Evolutionary conservation across 1,139 yeast genomes (phyloP).

Genomic region (Diutina scorzettiae): DNA sequence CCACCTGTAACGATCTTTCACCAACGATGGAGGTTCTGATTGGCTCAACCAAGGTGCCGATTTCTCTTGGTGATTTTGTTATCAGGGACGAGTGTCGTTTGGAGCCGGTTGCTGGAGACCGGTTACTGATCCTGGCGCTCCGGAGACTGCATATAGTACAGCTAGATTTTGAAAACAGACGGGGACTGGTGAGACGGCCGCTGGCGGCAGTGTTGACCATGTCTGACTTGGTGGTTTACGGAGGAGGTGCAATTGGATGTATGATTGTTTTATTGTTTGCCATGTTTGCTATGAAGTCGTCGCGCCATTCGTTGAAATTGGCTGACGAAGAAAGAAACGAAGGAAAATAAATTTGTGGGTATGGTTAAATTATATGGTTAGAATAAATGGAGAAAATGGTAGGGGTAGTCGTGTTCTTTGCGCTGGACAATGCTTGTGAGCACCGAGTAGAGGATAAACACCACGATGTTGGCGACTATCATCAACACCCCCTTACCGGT

Average conservation of each 20-base stretch:
- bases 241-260: constrained; percentile 3
- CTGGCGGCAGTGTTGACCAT: background rate
- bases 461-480: constrained; percentile 7
- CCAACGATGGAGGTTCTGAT: background rate
- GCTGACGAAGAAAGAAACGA: background rate
- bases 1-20: background rate
- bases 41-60: background rate
- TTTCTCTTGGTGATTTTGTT: background rate
- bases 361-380: constrained; percentile 8
- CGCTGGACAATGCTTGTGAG: constrained; percentile 29
- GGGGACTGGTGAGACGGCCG: background rate
- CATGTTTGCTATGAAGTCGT: background rate
- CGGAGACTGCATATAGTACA: background rate
- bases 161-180: background rate
- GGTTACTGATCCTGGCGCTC: background rate
- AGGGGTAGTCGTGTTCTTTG: constrained; percentile 33
- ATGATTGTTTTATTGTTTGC: constrained; percentile 1
- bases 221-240: background rate
- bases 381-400: constrained; percentile 21
- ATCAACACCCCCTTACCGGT: background rate
- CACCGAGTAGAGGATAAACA: constrained; percentile 23
- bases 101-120: background rate
- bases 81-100: background rate
- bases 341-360: background rate
- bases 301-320: background rate